Percentiles rank a stretch among this genome's conserved stretches.
Conservation (phyloP, 345 rosid species). For the Murraya koenigii region DNA sequence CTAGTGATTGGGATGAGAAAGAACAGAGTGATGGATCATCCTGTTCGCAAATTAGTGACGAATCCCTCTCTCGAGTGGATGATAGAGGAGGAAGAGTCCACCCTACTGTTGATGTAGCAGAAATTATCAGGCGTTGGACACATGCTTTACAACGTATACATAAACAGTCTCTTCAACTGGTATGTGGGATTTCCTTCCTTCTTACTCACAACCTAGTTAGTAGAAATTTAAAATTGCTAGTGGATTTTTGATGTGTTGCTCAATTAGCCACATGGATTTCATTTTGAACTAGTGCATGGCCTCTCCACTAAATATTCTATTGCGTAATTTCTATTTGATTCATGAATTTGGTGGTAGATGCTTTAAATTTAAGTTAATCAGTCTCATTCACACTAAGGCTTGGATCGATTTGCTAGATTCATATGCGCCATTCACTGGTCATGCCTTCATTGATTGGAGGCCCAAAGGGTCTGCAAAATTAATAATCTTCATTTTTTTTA, state of each 20-base stretch:
- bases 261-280: neutral
- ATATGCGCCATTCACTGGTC: neutral
- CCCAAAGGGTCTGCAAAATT: neutral
- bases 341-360: neutral
- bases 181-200: conserved; percentile 34
- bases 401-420: neutral
- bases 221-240: conserved; percentile 3
- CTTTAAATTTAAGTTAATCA: neutral
- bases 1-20: conserved; percentile 56
- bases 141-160: conserved; percentile 98
- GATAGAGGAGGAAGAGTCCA: conserved; percentile 87
- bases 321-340: neutral
- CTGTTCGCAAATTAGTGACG: conserved; percentile 57
- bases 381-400: neutral
- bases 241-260: neutral
- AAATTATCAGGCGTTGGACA: conserved; percentile 97
- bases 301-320: neutral
- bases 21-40: conserved; percentile 64
- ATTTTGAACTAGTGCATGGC: neutral
- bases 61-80: conserved; percentile 63
- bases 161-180: conserved; percentile 95
- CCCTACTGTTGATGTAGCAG: conserved; percentile 95
- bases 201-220: conserved; percentile 4
- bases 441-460: neutral
- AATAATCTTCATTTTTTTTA: neutral